Base-by-base conservation (phyloP, 228 moss, liverwort and hornwort species). In the Sphagnum fallax region DNA sequence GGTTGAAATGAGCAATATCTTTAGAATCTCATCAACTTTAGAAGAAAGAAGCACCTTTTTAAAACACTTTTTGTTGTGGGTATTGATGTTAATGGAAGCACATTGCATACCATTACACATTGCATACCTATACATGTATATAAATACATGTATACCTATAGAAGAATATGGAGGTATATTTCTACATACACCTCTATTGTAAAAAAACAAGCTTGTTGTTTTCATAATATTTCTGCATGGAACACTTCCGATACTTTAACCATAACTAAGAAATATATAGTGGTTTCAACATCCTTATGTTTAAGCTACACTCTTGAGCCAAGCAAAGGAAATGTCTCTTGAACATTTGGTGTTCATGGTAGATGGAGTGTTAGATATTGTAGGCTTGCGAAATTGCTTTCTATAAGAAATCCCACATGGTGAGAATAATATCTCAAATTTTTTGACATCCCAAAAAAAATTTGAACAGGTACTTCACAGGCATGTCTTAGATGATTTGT, bases 181-280 rank as follows among this genome's bases (percentile, higher is more conserved):
- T n/a, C n/a, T 18, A 61, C 4, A 6, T 78, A 63, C 75, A 83
- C 87, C 87, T 79, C 98, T 90, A 98, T n/a, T 94, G 93, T 51
- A 98, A 72, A 53, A 84, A 89, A 67, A 93, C 93, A 62, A 98
- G 89, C 79, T 98, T 94, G 81, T 91, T 91, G 64, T 98, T 92
- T 76, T 94, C 94, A 65, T 98, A 98, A 16, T 90, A 32, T 1
- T 32, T 32, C 79, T 73, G 90, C 93, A 75, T 93, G 93, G 6
- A 98, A 83, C 32, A 90, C 94, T 75, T 92, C 98, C 63, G 94
- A 87, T 77, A 98, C 89, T 74, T 97, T 94, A 73, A 92, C 75
- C 91, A 94, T 91, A 18, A 92, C 87, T 70, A 89, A 86, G 66
- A 83, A 79, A 61, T 92, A 93, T 57, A 85, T 89, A 65, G 81